These are phyloP conservation scores for Colletotrichum sp. DNA, from an alignment of 2,329 filamentous ascomycete genomes.

Conservation along the genomic window DNA sequence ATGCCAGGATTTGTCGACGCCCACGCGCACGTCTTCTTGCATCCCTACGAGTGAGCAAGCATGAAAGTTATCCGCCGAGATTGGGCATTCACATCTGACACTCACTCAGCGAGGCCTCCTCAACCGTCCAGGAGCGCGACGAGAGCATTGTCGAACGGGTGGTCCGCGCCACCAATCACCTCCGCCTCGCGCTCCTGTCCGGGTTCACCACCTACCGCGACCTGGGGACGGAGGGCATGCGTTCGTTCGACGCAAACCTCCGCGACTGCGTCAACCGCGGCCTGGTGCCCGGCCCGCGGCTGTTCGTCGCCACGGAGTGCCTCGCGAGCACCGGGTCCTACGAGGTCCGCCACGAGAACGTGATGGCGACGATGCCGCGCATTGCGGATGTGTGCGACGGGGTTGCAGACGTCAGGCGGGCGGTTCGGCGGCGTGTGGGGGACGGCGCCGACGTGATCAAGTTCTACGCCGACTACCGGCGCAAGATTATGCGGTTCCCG, in stretches of 20 bases:
- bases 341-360: conserved; percentile 53
- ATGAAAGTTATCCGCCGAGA: no score
- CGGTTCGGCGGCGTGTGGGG: conserved; percentile 50
- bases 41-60: conserved; percentile 46
- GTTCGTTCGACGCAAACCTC: conserved; percentile 53
- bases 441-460: conserved; percentile 57
- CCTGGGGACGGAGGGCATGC: conserved; percentile 57
- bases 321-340: conserved; percentile 56
- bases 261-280: conserved; percentile 60
- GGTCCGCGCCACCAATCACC: conserved; percentile 59
- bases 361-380: conserved; percentile 31
- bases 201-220: conserved; percentile 66
- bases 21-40: conserved; percentile 62
- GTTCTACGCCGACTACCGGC: conserved; percentile 56
- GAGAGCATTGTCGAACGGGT: conserved; percentile 62
- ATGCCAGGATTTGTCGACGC: conserved; percentile 60
- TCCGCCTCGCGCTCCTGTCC: conserved; percentile 55
- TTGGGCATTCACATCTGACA: not conserved
- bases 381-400: conserved; percentile 52
- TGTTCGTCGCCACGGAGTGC: conserved; percentile 59
- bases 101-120: conserved; percentile 7
- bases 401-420: conserved; percentile 46
- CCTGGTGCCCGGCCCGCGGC: conserved; percentile 56
- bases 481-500: conserved; percentile 48
- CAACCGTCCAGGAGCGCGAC: conserved; percentile 57